phyloP scores from a whole-genome alignment of 805 yeast genomes.

The Tetrapisispora phaffii region DNA sequence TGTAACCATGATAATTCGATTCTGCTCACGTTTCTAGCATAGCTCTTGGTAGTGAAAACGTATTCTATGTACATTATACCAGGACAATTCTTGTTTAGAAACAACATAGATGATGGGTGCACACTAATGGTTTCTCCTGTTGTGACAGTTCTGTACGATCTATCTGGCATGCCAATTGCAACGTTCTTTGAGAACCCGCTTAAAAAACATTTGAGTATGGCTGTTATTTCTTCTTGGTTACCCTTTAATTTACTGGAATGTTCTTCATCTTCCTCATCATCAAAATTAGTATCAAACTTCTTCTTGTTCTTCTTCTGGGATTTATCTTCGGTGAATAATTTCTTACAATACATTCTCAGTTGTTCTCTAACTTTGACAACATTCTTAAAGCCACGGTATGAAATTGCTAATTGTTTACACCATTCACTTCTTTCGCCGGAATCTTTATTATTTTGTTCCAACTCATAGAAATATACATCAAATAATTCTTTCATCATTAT shows the following conservation, averaged over 20 bases:
- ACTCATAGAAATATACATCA: conserved; percentile 36
- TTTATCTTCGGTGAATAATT: conserved; percentile 7
- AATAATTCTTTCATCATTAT: conserved; percentile 71
- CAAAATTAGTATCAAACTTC: not conserved
- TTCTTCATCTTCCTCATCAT: conserved; percentile 5
- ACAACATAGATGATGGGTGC: conserved; percentile 83
- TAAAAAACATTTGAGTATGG: conserved; percentile 67
- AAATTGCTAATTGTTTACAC: conserved; percentile 74
- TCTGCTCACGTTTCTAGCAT: conserved; percentile 80
- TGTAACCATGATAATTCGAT: conserved; percentile 79
- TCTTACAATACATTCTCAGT: conserved; percentile 30
- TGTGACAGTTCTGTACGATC: conserved; percentile 78
- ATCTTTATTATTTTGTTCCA: conserved; percentile 25
- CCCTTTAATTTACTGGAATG: conserved; percentile 13
- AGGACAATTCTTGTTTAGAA: conserved; percentile 63
- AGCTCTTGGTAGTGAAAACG: conserved; percentile 86
- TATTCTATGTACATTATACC: conserved; percentile 92
- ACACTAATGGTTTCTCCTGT: conserved; percentile 78
- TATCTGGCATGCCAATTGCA: conserved; percentile 90
- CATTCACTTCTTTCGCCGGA: conserved; percentile 58
- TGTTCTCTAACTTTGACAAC: conserved; percentile 70
- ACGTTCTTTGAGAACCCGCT: conserved; percentile 79
- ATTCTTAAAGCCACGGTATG: conserved; percentile 69
- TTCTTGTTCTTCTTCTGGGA: not conserved
- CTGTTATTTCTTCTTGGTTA: conserved; percentile 29